Percentiles rank a stretch among this genome's conserved stretches.
phyloP scores from a whole-genome alignment of 495 filamentous ascomycete genomes.

The Neurospora cerealis region DNA sequence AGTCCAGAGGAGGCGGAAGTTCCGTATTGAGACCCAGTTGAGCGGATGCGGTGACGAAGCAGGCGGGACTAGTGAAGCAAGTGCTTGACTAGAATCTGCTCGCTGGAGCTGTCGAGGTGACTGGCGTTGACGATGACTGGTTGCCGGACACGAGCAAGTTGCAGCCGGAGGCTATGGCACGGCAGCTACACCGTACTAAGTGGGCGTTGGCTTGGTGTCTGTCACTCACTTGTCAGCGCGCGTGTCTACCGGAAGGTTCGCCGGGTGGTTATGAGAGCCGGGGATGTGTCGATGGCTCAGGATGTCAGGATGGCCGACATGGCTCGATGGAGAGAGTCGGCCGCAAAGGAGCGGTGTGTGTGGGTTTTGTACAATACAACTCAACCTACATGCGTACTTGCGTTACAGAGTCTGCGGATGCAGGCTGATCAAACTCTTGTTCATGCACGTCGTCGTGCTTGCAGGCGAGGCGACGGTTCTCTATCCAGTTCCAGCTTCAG shows the following conservation, averaged over 20 bases:
- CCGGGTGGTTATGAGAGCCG: not conserved
- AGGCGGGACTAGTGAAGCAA: not conserved
- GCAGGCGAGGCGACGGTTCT: not conserved
- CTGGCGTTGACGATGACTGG: not conserved
- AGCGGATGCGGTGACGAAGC: not conserved
- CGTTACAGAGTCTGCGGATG: not conserved
- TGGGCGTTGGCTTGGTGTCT: not conserved
- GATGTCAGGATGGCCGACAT: not conserved
- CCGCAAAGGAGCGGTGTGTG: not conserved
- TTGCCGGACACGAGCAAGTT: not conserved
- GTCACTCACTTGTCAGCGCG: not conserved
- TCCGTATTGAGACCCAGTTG: not conserved
- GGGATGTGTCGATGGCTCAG: not conserved
- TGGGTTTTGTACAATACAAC: not conserved
- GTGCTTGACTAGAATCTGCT: not conserved
- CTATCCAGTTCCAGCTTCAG: not conserved
- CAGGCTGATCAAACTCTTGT: not conserved
- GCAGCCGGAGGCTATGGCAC: not conserved
- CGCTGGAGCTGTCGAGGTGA: not conserved
- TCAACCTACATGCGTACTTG: not conserved
- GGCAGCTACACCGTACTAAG: not conserved
- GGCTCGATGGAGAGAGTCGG: not conserved
- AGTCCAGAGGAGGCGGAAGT: not conserved
- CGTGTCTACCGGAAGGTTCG: not conserved
- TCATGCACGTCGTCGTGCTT: not conserved